Percentiles rank a stretch among this genome's conserved stretches.
These are phyloP conservation scores for Didymella arachidicola DNA, from an alignment of 2,329 filamentous ascomycete genomes.

Conservation along the genomic window DNA sequence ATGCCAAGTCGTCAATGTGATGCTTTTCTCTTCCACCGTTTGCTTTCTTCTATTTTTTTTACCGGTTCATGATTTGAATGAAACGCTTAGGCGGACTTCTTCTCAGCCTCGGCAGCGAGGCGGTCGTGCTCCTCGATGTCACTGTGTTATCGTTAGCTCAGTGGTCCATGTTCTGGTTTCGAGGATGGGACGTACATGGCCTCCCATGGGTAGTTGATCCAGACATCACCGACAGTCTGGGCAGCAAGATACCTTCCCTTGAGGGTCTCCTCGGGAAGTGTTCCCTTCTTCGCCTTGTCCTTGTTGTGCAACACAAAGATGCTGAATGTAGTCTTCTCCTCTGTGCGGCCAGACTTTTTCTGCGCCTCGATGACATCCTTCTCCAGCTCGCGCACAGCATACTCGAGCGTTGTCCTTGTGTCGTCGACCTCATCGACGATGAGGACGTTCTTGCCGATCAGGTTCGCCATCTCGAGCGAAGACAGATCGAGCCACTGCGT, in stretches of 20 bases:
- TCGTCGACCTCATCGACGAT: slow-evolving; percentile 97
- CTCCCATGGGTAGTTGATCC: slow-evolving; percentile 99
- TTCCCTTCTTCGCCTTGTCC: slow-evolving; percentile 94
- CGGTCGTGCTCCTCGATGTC: slow-evolving; percentile 93
- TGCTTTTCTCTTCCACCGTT: slow-evolving; percentile 6
- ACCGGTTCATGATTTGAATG: slow-evolving; percentile 1
- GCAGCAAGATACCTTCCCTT: slow-evolving; percentile 82
- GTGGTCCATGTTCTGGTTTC: not conserved
- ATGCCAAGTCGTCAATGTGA: slow-evolving; percentile 21
- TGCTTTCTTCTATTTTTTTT: not conserved
- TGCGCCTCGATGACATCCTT: slow-evolving; percentile 90
- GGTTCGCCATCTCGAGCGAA: slow-evolving; percentile 83
- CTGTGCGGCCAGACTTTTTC: slow-evolving; percentile 71
- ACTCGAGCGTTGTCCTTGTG: slow-evolving; percentile 91
- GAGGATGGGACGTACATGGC: slow-evolving; percentile 64
- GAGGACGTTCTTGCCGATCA: slow-evolving; percentile 88
- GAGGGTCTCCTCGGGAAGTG: slow-evolving; percentile 79
- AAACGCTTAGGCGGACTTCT: slow-evolving; percentile 17
- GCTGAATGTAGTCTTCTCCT: slow-evolving; percentile 83
- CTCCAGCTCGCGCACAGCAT: slow-evolving; percentile 89
- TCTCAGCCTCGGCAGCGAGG: slow-evolving; percentile 61
- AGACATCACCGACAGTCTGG: slow-evolving; percentile 87
- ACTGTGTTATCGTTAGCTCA: slow-evolving; percentile 48
- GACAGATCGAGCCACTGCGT: slow-evolving; percentile 97
- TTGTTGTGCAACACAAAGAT: slow-evolving; percentile 99